Base-by-base conservation (phyloP, 108 stramenopile genomes). In the Epipyxis sp. region DNA sequence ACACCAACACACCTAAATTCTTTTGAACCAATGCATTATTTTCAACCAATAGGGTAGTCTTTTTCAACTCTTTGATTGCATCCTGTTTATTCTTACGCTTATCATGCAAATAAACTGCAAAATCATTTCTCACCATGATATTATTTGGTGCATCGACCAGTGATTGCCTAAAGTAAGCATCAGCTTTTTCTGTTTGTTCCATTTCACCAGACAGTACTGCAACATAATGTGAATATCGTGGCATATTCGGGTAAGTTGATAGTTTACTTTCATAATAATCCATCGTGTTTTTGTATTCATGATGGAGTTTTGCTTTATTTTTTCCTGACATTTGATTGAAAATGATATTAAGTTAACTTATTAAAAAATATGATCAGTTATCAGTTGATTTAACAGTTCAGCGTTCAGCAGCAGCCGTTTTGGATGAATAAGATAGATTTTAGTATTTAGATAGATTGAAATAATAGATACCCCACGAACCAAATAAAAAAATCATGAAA, bases 1-100 rank as follows among this genome's bases (percentile, higher is more conserved):
- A n/a, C n/a, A n/a, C n/a, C n/a, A n/a, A n/a, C n/a, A n/a, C 61
- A 3, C 61, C 61, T 65, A 65, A 25, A 37, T 65, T 65, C 61
- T 65, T 65, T 10, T 65, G 13, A 3, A 65, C 6, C 10, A 65
- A 35, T 32, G 30, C 34, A 32, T 65, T 65, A 6, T 65, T 37
- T 13, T 29, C 35, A 3, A 25, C 61, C 34, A 65, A 35, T 32
- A 65, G 34, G 6, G 10, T 3, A 3, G 61, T 32, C 34, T 65
- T 65, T 37, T 65, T 3, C 6, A 65, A 3, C 25, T 65, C 61
- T 37, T 25, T 3, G 3, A 65, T 65, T 10, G 34, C 27, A 37
- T 65, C 61, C 27, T 3, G 34, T 50, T 13, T 6, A 29, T 25
- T 3, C 3, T 65, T 10, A 65, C 13, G 34, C 25, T 32, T 6